Evolutionary conservation across 208 protist species (phyloP), one percentile per base, ranked within the genome.

Genomic region (Acanthamoeba sp.): DNA sequence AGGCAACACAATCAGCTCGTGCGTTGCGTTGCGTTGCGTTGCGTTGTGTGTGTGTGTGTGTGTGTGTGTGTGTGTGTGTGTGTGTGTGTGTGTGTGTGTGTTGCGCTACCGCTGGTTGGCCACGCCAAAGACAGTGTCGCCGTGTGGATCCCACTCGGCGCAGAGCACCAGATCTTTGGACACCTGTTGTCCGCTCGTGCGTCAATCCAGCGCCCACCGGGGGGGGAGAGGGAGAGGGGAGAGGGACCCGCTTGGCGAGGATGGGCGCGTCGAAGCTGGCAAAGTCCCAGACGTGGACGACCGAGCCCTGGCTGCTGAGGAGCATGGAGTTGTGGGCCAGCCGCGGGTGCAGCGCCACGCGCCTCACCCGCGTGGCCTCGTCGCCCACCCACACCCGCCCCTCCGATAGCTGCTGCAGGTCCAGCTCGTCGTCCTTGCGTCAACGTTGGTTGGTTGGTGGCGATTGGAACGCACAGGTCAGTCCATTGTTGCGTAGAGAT

Each of bases 381-480:
- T 84, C 73, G 24, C 73, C 73, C 29, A 84, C 73, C 73, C 73
- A 84, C 73, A 52, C 73, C 7, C 73, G 73, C 1, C 73, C 73
- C 40, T 84, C 40, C 34, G 73, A 48, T 12, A 84, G 73, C 73
- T 34, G 9, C 29, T 57, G 40, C 40, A 84, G 18, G 29, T 84
- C 40, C 16, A 55, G 22, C 34, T 76, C 66, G 14, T 76, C 66
- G n/a, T 76, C 66, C 66, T 76, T 27, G 5, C 34, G 66, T 22
- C 4, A 50, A n/a, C n/a, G n/a, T n/a, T n/a, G n/a, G n/a, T n/a
- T n/a, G n/a, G n/a, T n/a, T n/a, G n/a, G n/a, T n/a, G n/a, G n/a
- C n/a, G n/a, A n/a, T n/a, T n/a, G n/a, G n/a, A 50, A 50, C 45
- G 18, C 16, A 18, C 48, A 18, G 0, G 5, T 52, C 45, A 14